These are phyloP conservation scores for Allodekkera sacchari DNA, from an alignment of 805 yeast genomes.

Conservation along the genomic window DNA sequence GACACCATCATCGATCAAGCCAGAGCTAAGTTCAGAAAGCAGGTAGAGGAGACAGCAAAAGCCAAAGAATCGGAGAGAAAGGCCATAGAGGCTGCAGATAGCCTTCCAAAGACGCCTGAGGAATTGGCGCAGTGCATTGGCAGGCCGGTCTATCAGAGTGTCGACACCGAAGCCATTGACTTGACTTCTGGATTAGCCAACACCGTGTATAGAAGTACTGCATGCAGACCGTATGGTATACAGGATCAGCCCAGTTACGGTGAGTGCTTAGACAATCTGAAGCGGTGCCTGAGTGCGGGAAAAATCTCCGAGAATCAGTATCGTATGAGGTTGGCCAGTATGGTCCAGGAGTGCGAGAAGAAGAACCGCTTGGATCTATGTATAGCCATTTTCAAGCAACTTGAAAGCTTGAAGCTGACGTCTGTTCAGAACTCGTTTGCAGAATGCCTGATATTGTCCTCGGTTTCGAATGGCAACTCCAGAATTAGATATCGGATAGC, in stretches of 20 bases:
- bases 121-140: too few relatives aligned
- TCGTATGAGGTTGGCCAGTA: background rate
- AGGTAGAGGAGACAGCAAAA: background rate
- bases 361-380: background rate
- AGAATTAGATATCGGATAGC: background rate
- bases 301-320: background rate
- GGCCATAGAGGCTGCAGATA: background rate
- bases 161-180: too few relatives aligned
- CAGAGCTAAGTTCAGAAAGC: conserved; percentile 1
- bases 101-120: conserved; percentile 2
- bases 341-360: background rate
- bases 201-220: too few relatives aligned
- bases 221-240: too few relatives aligned
- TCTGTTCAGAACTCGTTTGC: background rate
- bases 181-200: too few relatives aligned
- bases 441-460: background rate
- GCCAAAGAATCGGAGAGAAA: background rate
- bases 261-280: too few relatives aligned
- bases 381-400: conserved; percentile 1
- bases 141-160: too few relatives aligned
- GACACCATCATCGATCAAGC: conserved; percentile 1
- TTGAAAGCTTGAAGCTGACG: background rate
- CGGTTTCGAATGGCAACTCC: background rate
- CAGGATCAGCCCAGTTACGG: too few relatives aligned
- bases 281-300: too few relatives aligned